Conservation (phyloP, 1,284 basidiomycete species). For the Leccinum olivaceoglutinosum region DNA sequence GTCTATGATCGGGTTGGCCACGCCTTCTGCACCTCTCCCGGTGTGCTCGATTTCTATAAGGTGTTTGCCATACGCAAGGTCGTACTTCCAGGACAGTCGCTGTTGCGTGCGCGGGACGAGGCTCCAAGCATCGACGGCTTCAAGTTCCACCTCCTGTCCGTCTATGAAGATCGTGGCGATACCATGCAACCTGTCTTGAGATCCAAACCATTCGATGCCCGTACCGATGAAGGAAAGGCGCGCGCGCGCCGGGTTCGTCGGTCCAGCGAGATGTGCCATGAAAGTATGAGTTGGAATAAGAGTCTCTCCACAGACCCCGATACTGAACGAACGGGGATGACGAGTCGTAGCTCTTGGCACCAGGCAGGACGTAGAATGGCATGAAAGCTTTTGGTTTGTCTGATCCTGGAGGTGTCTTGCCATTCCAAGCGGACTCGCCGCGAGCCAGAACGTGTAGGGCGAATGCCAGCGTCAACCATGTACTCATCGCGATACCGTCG, state of each 20-base stretch:
- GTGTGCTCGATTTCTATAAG: slow-evolving; percentile 59
- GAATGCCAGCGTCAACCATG: slow-evolving; percentile 6
- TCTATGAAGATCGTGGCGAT: slow-evolving; percentile 55
- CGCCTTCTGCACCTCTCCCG: slow-evolving; percentile 36
- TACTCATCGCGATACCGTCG: not conserved
- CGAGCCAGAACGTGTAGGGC: slow-evolving; percentile 10
- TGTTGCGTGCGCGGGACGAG: slow-evolving; percentile 45
- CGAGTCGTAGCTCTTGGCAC: slow-evolving; percentile 64
- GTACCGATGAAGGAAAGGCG: slow-evolving; percentile 61
- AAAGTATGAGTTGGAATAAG: slow-evolving; percentile 46
- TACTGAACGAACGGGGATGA: slow-evolving; percentile 58
- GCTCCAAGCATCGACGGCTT: slow-evolving; percentile 45
- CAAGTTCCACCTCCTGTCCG: slow-evolving; percentile 33
- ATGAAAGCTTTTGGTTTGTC: slow-evolving; percentile 42
- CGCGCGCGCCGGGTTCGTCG: slow-evolving; percentile 42
- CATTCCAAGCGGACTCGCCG: slow-evolving; percentile 58
- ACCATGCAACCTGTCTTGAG: slow-evolving; percentile 49
- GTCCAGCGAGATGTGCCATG: slow-evolving; percentile 50
- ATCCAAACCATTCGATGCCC: slow-evolving; percentile 75
- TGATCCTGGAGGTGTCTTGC: slow-evolving; percentile 50
- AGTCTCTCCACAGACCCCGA: slow-evolving; percentile 52
- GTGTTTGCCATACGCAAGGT: slow-evolving; percentile 49
- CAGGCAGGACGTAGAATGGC: slow-evolving; percentile 69
- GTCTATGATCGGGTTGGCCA: slow-evolving; percentile 38
- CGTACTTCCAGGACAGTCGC: slow-evolving; percentile 58